Evolutionary conservation across 1,284 basidiomycete genomes (phyloP).

Genomic region (Chalciporus sp.): DNA sequence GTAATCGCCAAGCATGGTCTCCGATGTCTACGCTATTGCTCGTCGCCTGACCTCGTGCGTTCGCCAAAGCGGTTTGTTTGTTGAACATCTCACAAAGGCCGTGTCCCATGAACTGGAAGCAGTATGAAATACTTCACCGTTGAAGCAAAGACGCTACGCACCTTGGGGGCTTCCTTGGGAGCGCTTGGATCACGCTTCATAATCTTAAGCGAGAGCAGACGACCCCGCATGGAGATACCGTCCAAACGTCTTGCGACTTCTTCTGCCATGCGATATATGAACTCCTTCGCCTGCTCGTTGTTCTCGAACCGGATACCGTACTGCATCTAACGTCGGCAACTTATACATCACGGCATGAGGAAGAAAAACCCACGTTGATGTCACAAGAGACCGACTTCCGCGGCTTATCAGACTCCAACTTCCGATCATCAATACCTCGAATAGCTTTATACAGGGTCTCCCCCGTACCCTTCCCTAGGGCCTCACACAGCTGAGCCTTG

Average conservation of each 20-base stretch:
- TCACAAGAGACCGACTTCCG: constrained; percentile 90
- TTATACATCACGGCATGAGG: not conserved
- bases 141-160: constrained; percentile 31
- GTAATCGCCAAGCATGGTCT: constrained; percentile 77
- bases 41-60: constrained; percentile 66
- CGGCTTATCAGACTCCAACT: constrained; percentile 80
- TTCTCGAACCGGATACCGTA: constrained; percentile 95
- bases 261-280: constrained; percentile 72
- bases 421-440: constrained; percentile 80
- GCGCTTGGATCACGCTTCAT: constrained; percentile 88
- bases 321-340: constrained; percentile 29
- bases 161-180: constrained; percentile 92
- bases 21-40: constrained; percentile 74
- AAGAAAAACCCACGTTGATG: constrained; percentile 71
- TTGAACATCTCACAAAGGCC: constrained; percentile 86
- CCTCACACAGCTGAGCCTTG: constrained; percentile 65
- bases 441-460: constrained; percentile 84
- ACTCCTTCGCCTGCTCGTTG: constrained; percentile 78
- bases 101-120: constrained; percentile 84
- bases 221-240: constrained; percentile 67
- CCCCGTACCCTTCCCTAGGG: constrained; percentile 82
- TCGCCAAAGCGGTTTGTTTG: constrained; percentile 67
- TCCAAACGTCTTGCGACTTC: constrained; percentile 78
- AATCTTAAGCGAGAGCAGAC: constrained; percentile 81
- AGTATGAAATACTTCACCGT: constrained; percentile 2